Base-by-base conservation (phyloP, 129 eudicot species). In the Flaveria bidentis region DNA sequence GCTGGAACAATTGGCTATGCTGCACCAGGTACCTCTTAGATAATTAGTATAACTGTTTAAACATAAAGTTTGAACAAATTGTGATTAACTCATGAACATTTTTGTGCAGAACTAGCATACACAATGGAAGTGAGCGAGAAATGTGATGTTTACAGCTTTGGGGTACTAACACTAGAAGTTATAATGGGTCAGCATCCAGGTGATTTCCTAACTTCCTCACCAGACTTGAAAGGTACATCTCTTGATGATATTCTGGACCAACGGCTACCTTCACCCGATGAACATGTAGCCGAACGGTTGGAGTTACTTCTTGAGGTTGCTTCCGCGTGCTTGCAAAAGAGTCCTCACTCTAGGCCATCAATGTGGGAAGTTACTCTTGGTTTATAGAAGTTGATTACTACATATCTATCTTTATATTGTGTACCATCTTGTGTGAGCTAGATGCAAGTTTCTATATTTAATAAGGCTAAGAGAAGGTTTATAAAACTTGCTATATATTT, bases 271-370 rank as follows among this genome's bases (percentile, higher is more conserved):
- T 2, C 36, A 58, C 65, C 65, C 2, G 26, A 2, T 15, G 33
- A 58, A 58, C 16, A 58, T 9, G 8, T 58, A 9, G 65, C 65
- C 15, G 15, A 58, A 58, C 65, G 23, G 1, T 58, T 58, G 65
- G 16, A 58, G 20, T 58, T 23, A 23, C 36, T 58, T 23, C 7
- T 23, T 4, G 16, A 22, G 36, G 65, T 58, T 10, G 33, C 65
- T 22, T 22, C 22, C 65, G 10, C 36, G 9, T 58, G 65, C 33
- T 22, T 58, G 14, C 30, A 58, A 11, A 58, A 20, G 15, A 58
- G 30, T 22, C 65, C 65, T 58, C 65, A 58, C 65, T 58, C 65
- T 58, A 58, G 65, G 33, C 65, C 65, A 58, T 58, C 65, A 58
- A 58, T 58, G 65, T 9, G 30, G 65, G 65, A 58, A 22, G 65